Base-by-base conservation (phyloP, 2,329 filamentous ascomycete genomes). In the Epichloe sp. region DNA sequence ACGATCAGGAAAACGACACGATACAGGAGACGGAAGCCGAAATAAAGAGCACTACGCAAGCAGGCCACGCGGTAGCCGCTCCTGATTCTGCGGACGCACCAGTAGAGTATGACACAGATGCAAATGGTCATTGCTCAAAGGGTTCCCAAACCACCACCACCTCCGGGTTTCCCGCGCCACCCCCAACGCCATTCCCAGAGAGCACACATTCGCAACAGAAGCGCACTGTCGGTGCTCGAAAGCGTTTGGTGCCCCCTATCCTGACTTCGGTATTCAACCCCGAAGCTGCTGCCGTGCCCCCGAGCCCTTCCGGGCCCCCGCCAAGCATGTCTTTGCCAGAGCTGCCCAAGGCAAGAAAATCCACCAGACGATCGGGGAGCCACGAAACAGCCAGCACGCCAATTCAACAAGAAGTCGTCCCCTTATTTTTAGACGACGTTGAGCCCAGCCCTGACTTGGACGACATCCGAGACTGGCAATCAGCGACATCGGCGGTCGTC, bases 371-470 rank as follows among this genome's bases (percentile, higher is more conserved):
- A 11, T 43, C 47, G 5, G 38, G 55, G 36, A 47, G 50, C 46
- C 45, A 37, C 45, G 36, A 45, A 34, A n/a, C 40, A n/a, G 35
- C 6, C 42, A 42, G 44, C 46, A 34, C 62, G 37, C 56, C 58
- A 37, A 62, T 60, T 45, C 56, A 59, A 10, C 57, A 57, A 31
- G 56, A 62, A 17, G 52, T 55, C 26, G 52, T 55, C 26, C 48
- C 54, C 4, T 36, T 66, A 3, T 63, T 61, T 31, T 57, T 66
- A 15, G 63, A 68, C 45, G 62, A 64, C 37, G 50, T 54, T 3
- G 67, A 68, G 50, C 63, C 66, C 1, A 67, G 62, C 45, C 66
- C 63, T 3, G 67, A 71, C 42, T 54, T 68, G 48, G 66, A 65
- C 51, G 69, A 71, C 54, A 68, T 68, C n/a, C 61, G 63, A 55